Evolutionary conservation across 495 filamentous ascomycete genomes (phyloP).

Genomic region (Sabuloglossum arenarium): DNA sequence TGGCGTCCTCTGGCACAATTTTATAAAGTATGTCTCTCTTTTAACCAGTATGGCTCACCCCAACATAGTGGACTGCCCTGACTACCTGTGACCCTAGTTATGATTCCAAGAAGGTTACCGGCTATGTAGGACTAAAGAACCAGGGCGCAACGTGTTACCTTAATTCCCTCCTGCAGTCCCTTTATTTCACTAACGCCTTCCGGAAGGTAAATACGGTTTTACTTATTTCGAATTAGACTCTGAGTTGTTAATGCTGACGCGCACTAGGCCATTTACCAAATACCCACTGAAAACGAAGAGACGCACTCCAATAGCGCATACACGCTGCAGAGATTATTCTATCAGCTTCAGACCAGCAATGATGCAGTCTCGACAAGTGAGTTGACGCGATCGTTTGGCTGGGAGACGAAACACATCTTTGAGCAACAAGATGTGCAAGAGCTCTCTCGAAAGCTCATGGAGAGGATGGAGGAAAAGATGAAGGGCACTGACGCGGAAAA

Average conservation of each 20-base stretch:
- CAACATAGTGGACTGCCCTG: background rate
- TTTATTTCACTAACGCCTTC: conserved; percentile 96
- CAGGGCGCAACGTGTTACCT: conserved; percentile 97
- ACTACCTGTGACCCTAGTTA: conserved; percentile 30
- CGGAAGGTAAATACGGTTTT: conserved; percentile 42
- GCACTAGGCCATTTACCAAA: conserved; percentile 77
- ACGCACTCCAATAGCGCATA: conserved; percentile 73
- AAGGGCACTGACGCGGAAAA: conserved; percentile 94
- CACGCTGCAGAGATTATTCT: conserved; percentile 84
- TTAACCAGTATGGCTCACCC: conserved; percentile 9
- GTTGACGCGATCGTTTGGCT: conserved; percentile 88
- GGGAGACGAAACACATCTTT: conserved; percentile 95
- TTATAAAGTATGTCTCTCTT: conserved; percentile 46
- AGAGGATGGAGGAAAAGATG: conserved; percentile 89
- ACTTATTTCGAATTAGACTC: background rate
- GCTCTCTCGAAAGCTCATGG: conserved; percentile 88
- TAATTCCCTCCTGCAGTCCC: conserved; percentile 87
- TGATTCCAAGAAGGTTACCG: conserved; percentile 96
- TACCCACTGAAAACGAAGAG: conserved; percentile 74
- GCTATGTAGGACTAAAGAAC: conserved; percentile 90
- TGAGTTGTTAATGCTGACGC: background rate
- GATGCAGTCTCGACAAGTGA: conserved; percentile 74
- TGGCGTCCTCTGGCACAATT: conserved; percentile 97
- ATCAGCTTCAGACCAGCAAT: conserved; percentile 69
- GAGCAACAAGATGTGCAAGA: conserved; percentile 99